Conservation (phyloP, 2,329 filamentous ascomycete species). For the Metarhizium robertsii region DNA sequence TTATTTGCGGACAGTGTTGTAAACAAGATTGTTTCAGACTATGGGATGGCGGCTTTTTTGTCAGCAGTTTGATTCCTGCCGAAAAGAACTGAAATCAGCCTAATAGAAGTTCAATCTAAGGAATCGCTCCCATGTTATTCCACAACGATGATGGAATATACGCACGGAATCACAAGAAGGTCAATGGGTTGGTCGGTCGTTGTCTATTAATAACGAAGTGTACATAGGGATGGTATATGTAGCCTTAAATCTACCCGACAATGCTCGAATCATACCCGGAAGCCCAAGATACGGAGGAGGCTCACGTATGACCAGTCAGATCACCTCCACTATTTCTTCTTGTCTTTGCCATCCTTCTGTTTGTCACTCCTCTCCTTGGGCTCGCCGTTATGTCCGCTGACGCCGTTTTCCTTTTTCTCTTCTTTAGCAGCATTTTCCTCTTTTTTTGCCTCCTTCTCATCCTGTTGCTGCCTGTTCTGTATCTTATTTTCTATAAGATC, state of each 20-base stretch:
- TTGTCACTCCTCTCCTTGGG: conserved; percentile 42
- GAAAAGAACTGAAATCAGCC: not conserved
- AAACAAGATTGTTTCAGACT: conserved; percentile 42
- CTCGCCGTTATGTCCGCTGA: conserved; percentile 29
- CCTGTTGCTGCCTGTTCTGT: conserved; percentile 93
- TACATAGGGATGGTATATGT: not conserved
- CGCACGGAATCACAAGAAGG: not conserved
- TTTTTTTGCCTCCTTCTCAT: conserved; percentile 87
- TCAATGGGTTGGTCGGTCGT: not conserved
- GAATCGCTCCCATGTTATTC: too few species aligned
- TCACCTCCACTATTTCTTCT: conserved; percentile 29
- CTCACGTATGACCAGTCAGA: not conserved
- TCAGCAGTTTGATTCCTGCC: conserved; percentile 24
- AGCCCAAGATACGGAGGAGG: not conserved
- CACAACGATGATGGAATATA: not conserved
- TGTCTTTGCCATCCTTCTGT: conserved; percentile 48
- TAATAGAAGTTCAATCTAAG: not conserved
- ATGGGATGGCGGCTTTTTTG: conserved; percentile 66
- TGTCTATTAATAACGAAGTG: not conserved
- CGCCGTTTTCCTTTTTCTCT: conserved; percentile 44
- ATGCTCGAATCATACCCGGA: conserved; percentile 2
- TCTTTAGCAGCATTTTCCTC: conserved; percentile 53
- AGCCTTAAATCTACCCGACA: conserved; percentile 1
- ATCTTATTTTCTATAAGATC: conserved; percentile 99
- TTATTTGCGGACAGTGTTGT: conserved; percentile 49